phyloP scores from a whole-genome alignment of 2,329 filamentous ascomycete species.

The Paecilomyces niveus region DNA sequence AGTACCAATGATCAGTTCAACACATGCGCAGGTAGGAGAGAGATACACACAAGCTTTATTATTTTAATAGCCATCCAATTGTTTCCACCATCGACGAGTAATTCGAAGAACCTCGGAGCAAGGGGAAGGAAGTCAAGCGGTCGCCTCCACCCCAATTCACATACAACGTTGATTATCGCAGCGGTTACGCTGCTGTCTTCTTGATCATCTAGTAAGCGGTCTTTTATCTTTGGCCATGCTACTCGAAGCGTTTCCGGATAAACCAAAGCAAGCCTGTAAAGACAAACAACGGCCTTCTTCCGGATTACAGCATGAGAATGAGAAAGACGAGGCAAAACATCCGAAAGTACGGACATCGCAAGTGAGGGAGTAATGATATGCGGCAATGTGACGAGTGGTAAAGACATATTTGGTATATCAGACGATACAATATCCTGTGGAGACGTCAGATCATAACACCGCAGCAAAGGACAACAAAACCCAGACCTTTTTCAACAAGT shows the following conservation, averaged over 20 bases:
- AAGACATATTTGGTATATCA: constrained; percentile 68
- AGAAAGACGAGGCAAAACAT: constrained; percentile 76
- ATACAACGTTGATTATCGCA: constrained; percentile 93
- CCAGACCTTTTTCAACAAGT: constrained; percentile 81
- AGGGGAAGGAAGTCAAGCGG: constrained; percentile 90
- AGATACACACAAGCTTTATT: constrained; percentile 72
- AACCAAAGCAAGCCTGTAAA: constrained; percentile 90
- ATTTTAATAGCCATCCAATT: constrained; percentile 99
- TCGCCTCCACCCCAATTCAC: constrained; percentile 88
- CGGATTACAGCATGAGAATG: constrained; percentile 80
- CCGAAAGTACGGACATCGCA: constrained; percentile 79
- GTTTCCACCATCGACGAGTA: constrained; percentile 85
- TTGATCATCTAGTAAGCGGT: constrained; percentile 78
- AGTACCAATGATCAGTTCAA: constrained; percentile 15
- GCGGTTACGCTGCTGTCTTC: constrained; percentile 92
- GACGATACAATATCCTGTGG: constrained; percentile 53
- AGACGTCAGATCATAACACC: constrained; percentile 8
- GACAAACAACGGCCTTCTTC: constrained; percentile 92
- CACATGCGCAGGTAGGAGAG: neutral
- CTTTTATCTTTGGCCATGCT: constrained; percentile 96
- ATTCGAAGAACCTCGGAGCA: constrained; percentile 83
- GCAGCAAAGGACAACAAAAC: neutral
- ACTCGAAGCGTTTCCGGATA: constrained; percentile 89
- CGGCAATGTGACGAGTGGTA: constrained; percentile 84
- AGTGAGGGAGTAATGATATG: constrained; percentile 91